phyloP scores from a whole-genome alignment of 352 stramenopile species.

The Elongisporangium undulatum region DNA sequence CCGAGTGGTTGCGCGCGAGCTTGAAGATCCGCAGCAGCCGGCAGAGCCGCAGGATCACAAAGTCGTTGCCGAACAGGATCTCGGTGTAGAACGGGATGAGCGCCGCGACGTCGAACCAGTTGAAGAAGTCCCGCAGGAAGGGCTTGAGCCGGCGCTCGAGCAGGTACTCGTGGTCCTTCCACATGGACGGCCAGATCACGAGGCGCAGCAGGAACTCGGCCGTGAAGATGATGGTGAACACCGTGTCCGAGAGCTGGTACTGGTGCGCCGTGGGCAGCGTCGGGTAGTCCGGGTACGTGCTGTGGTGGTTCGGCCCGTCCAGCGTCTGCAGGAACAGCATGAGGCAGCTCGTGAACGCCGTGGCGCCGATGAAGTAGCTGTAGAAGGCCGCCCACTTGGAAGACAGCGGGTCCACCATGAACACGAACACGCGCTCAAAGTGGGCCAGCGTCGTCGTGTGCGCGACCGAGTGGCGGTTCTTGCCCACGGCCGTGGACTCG shows the following conservation, averaged over 20 bases:
- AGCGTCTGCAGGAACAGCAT: conserved; percentile 75
- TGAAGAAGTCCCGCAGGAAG: conserved; percentile 73
- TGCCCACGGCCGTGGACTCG: conserved; percentile 27
- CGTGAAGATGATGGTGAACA: conserved; percentile 75
- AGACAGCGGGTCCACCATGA: conserved; percentile 71
- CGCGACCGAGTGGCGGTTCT: conserved; percentile 12
- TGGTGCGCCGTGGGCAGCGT: conserved; percentile 33
- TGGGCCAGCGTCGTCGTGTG: conserved; percentile 39
- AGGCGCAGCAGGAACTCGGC: conserved; percentile 62
- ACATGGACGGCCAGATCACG: conserved; percentile 70
- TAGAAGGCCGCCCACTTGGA: conserved; percentile 60
- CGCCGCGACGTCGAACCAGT: conserved; percentile 75
- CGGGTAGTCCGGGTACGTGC: conserved; percentile 59
- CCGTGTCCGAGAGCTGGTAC: conserved; percentile 59
- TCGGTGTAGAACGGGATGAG: conserved; percentile 76
- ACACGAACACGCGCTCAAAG: conserved; percentile 62
- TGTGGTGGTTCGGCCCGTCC: conserved; percentile 68
- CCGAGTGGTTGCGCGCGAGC: conserved; percentile 70
- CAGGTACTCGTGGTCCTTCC: conserved; percentile 67
- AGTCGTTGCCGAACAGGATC: conserved; percentile 61
- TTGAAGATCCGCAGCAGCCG: conserved; percentile 79
- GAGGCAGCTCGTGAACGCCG: conserved; percentile 65
- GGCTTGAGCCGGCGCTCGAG: conserved; percentile 56
- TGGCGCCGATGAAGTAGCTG: conserved; percentile 65
- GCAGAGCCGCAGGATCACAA: conserved; percentile 65